Base-by-base conservation (phyloP, 83 land plant genomes). In the Picea abies region DNA sequence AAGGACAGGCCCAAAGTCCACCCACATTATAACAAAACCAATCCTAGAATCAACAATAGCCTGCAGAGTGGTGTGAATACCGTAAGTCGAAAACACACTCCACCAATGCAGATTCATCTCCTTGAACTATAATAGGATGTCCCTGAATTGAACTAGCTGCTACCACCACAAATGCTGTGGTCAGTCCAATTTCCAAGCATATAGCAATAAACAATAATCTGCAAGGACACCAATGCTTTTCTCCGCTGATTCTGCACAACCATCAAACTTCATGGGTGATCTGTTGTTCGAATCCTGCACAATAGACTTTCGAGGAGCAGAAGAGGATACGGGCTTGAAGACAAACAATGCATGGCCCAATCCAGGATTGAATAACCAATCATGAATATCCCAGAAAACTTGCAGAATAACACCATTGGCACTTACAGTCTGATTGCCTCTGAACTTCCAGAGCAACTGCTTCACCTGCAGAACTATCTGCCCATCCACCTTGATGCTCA, bases 341-440 rank as follows among this genome's bases (percentile, higher is more conserved):
- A 92, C 84, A 76, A 90, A 92, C 67, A 90, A 52, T 3, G 81
- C 94, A 62, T 90, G 88, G 37, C 92, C 79, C 60, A 79, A 63
- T 15, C 90, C 89, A 26, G 88, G 35, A 44, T 85, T 69, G 75
- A 91, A 91, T 1, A 91, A 79, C 93, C 93, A 91, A 68, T 87
- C 88, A 81, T 91, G 90, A 25, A 86, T 88, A 84, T 91, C 91
- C 90, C 90, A 91, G 44, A 79, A 91, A 3, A 91, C 87, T 22
- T 89, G 86, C 12, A 91, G 73, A 68, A 72, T 82, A 0, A 3
- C 14, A 47, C 81, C 89, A 32, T 76, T 82, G 14, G 87, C 76
- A 69, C 47, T 35, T 41, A 91, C 76, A 22, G 87, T 77, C 68
- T 87, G 86, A 60, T 91, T 91, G 0, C 93, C 93, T 78, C 93